Base-by-base conservation (phyloP, 1,284 basidiomycete species). In the Trametes versicolor region DNA sequence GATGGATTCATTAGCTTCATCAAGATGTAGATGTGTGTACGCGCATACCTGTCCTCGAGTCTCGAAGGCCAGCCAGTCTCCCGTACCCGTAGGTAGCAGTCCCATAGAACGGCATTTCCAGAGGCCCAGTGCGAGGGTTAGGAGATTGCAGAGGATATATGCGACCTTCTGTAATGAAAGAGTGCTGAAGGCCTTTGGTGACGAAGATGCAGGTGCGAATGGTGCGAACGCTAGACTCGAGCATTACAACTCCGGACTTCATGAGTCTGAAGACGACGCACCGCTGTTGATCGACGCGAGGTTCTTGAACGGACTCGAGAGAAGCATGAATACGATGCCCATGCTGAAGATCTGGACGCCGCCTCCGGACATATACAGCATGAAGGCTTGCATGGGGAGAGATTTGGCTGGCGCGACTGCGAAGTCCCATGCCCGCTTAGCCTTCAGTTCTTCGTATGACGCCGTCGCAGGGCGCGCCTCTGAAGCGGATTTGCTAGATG, bases 301-400 rank as follows among this genome's bases (percentile, higher is more conserved):
- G 61, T 94, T 94, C 76, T 90, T 91, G 78, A 96, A 87, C 0
- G 95, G 95, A 19, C 87, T 85, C 58, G 93, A 83, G 64, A 97
- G 83, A 13, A 97, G 84, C 93, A 95, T 95, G 75, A 94, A 91
- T 41, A 97, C 92, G 77, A 95, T 96, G 50, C 95, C 94, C 81
- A 97, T 94, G 77, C 94, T 96, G 78, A 97, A 97, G 57, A 97
- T 92, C 79, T 97, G 95, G 13, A 97, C 91, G 50, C 94, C 93
- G 29, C 93, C 91, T 47, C 95, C 95, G 27, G 94, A 96, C 90
- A 97, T 96, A 86, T 97, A 97, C 49, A 97, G 84, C 95, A 97
- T 97, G 81, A 97, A 92, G 1, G 89, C 94, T 75, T 97, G 95
- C 95, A 97, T 97, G 4, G 95, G 95, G 25, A 97, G 84, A 13